Base-by-base conservation (phyloP, 106 monocot species). In the Dendrobium huoshanense region DNA sequence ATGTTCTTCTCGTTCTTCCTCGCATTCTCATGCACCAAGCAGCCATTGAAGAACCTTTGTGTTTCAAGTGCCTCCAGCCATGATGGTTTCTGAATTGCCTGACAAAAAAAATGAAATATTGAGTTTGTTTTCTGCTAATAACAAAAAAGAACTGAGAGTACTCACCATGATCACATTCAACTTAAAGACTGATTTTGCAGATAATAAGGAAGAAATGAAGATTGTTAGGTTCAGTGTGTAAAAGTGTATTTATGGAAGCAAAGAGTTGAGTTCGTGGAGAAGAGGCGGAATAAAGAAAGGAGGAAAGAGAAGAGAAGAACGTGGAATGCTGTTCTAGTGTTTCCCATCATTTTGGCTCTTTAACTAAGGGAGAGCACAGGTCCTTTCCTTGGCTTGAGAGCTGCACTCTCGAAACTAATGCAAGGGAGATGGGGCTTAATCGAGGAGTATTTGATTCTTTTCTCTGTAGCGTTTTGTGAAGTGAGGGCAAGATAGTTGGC, bases 1-100 rank as follows among this genome's bases (percentile, higher is more conserved):
- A 95, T 87, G 86, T 95, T 95, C 88, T 92, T 95, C 89, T 95
- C 95, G 51, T 92, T 95, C 89, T 95, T 95, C 84, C 85, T 92
- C n/a, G 88, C 82, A 17, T 80, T 77, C 84, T 86, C 90, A 29
- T 92, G 95, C 9, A 68, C 43, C 45, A 88, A 89, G 29, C 95
- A 95, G 24, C 83, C 84, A 9, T 79, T 80, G 79, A 92, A 95
- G 88, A 95, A 95, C 56, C 79, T 89, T 64, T 95, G 85, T 0
- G 88, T 86, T 81, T 87, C 81, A 19, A 95, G 87, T 7, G 95
- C 92, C 78, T 87, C 92, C 77, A 95, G 85, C 95, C 95, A 95
- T 55, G 90, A 79, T 5, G 95, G 95, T 82, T 89, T 95, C 87
- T 81, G 78, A 25, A 79, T 83, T n/a, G 78, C 88, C 92, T 92